Percentiles rank a stretch among this genome's conserved stretches.
phyloP scores from a whole-genome alignment of 148 eudicot species.

The Rhododendron griersonianum region DNA sequence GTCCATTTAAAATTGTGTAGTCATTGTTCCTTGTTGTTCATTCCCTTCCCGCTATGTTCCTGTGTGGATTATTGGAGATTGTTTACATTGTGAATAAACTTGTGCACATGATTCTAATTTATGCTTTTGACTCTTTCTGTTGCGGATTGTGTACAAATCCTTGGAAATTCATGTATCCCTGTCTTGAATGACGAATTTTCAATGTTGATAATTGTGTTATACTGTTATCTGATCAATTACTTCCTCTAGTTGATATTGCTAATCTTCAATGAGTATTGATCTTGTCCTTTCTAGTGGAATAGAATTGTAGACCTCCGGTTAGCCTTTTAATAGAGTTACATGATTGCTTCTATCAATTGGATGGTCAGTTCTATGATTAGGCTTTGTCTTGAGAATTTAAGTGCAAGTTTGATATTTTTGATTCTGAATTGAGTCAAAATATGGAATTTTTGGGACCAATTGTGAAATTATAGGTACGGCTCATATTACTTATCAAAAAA shows the following conservation, averaged over 20 bases:
- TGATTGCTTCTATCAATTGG: background rate
- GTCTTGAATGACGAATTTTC: background rate
- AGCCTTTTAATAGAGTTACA: background rate
- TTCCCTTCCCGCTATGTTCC: background rate
- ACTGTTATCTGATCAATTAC: background rate
- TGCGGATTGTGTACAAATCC: background rate
- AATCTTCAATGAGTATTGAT: background rate
- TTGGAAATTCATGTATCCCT: background rate
- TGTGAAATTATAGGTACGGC: too few species aligned
- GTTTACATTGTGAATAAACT: background rate
- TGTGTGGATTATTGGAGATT: constrained; percentile 6
- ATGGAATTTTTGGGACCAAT: too few species aligned
- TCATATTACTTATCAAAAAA: too few species aligned
- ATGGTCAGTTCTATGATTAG: background rate
- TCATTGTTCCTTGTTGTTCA: constrained; percentile 11
- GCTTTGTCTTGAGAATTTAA: background rate
- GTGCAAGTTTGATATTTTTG: background rate
- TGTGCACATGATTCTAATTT: background rate
- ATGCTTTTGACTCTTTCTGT: constrained; percentile 11
- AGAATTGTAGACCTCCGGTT: background rate
- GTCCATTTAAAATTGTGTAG: constrained; percentile 11
- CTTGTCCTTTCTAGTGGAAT: background rate
- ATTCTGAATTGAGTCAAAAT: too few species aligned
- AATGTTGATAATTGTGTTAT: too few species aligned
- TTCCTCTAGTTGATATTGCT: background rate